A percentile compares a stretch with the other conserved stretches of the same genome.
phyloP scores from a whole-genome alignment of 2,329 filamentous ascomycete species.

The Venturia effusa region DNA sequence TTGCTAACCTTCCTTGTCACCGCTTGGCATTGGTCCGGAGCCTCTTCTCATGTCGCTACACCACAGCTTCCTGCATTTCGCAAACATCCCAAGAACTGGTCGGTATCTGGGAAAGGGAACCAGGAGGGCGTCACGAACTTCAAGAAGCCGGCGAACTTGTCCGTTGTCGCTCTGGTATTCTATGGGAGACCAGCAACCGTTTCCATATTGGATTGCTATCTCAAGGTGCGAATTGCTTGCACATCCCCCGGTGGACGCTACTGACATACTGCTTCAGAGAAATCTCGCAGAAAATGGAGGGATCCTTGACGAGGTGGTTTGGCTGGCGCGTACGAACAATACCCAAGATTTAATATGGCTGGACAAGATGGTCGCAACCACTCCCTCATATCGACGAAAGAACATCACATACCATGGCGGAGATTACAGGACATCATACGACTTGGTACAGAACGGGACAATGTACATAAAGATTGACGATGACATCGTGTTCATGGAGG shows the following conservation, averaged over 20 bases:
- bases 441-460: constrained; percentile 16
- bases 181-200: constrained; percentile 25
- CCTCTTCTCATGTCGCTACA: neutral
- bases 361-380: constrained; percentile 20
- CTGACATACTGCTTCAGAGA: constrained; percentile 17
- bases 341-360: constrained; percentile 28
- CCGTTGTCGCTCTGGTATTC: constrained; percentile 29
- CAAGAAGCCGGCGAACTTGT: constrained; percentile 24
- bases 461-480: constrained; percentile 35
- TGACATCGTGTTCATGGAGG: constrained; percentile 31
- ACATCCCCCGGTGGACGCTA: neutral
- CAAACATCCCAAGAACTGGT: constrained; percentile 27
- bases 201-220: constrained; percentile 31
- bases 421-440: constrained; percentile 16
- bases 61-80: neutral
- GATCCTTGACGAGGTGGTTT: constrained; percentile 32
- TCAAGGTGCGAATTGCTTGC: constrained; percentile 15
- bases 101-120: constrained; percentile 26
- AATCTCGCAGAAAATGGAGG: constrained; percentile 30
- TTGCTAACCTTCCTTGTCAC: neutral
- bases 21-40: constrained; percentile 4
- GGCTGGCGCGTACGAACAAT: constrained; percentile 29
- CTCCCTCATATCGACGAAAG: constrained; percentile 21
- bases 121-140: constrained; percentile 17
- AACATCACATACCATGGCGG: constrained; percentile 14